Conservation (phyloP, 2,329 filamentous ascomycete genomes). For the Niveomyces coronatus region DNA sequence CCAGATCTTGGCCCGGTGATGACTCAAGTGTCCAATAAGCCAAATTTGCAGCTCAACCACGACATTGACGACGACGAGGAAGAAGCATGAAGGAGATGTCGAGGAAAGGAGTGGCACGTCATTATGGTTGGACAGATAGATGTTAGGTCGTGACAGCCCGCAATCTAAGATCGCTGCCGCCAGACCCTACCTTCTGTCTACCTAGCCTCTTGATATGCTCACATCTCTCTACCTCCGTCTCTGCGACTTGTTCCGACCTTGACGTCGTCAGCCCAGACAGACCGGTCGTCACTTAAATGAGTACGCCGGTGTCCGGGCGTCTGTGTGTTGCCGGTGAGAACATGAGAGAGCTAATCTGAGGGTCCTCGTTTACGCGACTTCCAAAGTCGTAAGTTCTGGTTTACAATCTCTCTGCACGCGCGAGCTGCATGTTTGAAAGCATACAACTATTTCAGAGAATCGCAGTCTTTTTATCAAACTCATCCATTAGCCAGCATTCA, state of each 20-base stretch:
- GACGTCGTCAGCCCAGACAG: constrained; percentile 1
- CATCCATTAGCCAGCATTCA: no score
- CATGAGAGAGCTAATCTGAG: constrained; percentile 48
- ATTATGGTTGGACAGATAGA: neutral
- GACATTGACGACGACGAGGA: constrained; percentile 4
- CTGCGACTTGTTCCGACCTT: constrained; percentile 11
- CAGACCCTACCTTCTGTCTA: no score
- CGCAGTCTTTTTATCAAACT: constrained; percentile 12
- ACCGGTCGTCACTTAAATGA: neutral
- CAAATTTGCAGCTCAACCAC: constrained; percentile 45
- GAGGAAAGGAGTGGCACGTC: neutral
- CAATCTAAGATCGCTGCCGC: no score
- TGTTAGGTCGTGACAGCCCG: no score
- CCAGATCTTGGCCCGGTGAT: constrained; percentile 32
- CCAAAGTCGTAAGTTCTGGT: no score
- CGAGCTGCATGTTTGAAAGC: no score
- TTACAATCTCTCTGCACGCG: no score
- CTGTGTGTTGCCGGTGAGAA: constrained; percentile 40
- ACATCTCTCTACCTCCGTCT: no score
- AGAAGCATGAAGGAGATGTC: constrained; percentile 3
- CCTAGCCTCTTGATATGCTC: no score
- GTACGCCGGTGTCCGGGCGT: neutral
- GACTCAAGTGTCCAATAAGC: constrained; percentile 44
- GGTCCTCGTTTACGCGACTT: constrained; percentile 22
- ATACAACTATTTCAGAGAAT: no score